Base-by-base conservation (phyloP, 768 basidiomycete genomes). In the Harrya chromipes region DNA sequence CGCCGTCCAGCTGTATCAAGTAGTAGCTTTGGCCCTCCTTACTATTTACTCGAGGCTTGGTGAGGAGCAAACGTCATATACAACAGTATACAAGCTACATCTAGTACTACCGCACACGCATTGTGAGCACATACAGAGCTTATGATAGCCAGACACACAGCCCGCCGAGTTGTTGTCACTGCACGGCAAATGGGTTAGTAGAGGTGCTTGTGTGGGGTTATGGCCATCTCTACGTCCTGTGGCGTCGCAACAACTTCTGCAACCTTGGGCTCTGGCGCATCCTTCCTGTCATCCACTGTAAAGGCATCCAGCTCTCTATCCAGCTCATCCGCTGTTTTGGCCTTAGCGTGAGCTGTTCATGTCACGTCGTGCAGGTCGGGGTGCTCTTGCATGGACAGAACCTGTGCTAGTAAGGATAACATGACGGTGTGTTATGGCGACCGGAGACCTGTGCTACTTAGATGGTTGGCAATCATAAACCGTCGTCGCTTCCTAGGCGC, bases 261-360 rank as follows among this genome's bases (percentile, higher is more conserved):
- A 4, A 43, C 49, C 43, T 58, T 62, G 40, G 56, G 40, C 44
- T 52, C 58, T n/a, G 61, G 43, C 1, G 37, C 60, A 12, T 63
- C 59, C 37, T 69, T 58, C 4, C 35, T 57, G 0, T 76, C 70
- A 57, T 85, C 85, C 9, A 78, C 81, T 88, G 90, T 89, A 59
- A 90, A 90, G 3, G 84, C 81, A 56, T 95, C 93, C 50, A 95
- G 65, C 70, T 95, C 93, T 65, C 80, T 84, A 66, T 95, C 93
- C 51, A 95, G 70, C 57, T 94, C 89, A 50, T 84, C 87, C 8
- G 81, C 87, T 3, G 87, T 87, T 69, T 89, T 83, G 4, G 79
- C 75, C 69, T 83, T 82, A 60, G 77, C 71, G 19, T 66, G 67
- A 12, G 52, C 49, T 21, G 63, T 50, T 57, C 70, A 7, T 24